Conservation (phyloP, 192 early-diverging fungal genomes). For the Umbelopsis vinacea region DNA sequence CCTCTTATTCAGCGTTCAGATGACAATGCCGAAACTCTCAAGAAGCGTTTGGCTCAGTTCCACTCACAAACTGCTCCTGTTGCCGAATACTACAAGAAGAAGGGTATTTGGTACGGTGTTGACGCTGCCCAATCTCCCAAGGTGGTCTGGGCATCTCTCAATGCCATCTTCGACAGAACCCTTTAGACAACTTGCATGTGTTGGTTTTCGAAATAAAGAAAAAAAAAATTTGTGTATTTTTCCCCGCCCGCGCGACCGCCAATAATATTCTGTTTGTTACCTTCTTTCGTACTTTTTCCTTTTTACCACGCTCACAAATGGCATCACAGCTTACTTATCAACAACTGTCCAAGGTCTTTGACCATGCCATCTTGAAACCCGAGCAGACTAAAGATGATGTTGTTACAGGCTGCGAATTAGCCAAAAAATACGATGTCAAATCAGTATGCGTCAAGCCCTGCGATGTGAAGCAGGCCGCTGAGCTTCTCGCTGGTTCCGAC, state of each 20-base stretch:
- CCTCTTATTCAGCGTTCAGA: conserved; percentile 97
- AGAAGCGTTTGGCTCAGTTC: conserved; percentile 88
- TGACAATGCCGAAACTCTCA: conserved; percentile 93
- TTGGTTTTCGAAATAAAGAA: not conserved
- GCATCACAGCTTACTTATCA: conserved; percentile 50
- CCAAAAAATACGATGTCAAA: conserved; percentile 51
- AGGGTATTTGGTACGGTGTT: conserved; percentile 90
- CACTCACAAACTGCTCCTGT: conserved; percentile 85
- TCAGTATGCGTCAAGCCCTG: conserved; percentile 69
- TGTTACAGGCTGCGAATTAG: conserved; percentile 52
- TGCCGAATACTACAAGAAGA: conserved; percentile 89
- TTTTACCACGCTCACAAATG: conserved; percentile 17
- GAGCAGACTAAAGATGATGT: conserved; percentile 60
- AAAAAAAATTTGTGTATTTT: conserved; percentile 18
- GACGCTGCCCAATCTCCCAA: conserved; percentile 91
- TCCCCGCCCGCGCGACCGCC: not conserved
- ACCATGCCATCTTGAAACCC: conserved; percentile 62
- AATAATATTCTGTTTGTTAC: not conserved
- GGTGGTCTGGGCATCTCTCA: conserved; percentile 87
- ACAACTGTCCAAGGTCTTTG: conserved; percentile 58
- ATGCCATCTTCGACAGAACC: conserved; percentile 82
- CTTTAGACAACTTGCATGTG: conserved; percentile 25
- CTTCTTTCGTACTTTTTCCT: conserved; percentile 21
- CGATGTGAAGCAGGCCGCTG: conserved; percentile 54
- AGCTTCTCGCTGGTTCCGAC: conserved; percentile 40